Base-by-base conservation (phyloP, 495 filamentous ascomycete species). In the Hyaloscypha finlandica region DNA sequence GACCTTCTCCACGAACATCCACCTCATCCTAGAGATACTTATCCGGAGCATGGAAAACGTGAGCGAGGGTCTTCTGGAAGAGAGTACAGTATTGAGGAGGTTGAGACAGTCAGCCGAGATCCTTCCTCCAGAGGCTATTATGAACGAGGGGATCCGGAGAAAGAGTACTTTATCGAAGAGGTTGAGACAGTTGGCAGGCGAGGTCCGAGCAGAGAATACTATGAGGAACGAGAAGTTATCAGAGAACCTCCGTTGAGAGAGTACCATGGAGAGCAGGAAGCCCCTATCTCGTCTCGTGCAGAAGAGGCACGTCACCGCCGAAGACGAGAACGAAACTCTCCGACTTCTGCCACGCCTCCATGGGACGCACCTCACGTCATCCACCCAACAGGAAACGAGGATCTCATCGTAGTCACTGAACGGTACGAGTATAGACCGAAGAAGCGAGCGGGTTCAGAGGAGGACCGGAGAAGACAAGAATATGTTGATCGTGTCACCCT, bases 371-470 rank as follows among this genome's bases (percentile, higher is more conserved):
- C 61, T 25, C 64, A 67, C 37, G 60, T 29, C 1, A 60, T 67
- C 9, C 55, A 67, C 53, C 60, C 64, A 9, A 25, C 55, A 16
- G 20, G 22, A 8, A 45, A 32, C 30, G 48, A 61, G 30, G 64
- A 64, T 2, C 25, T 20, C 3, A 31, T 39, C 9, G 29, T 70
- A 11, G 62, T 62, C 22, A 65, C 57, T 8, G 62, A 70, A 33
- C 19, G 12, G 53, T 71, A 63, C 29, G 61, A 32, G n/a, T 71
- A 68, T 51, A 32, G 56, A 11, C 69, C 69, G 0, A 61, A 65
- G 39, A 45, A 61, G 16, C 29, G 25, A 29, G 20, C n/a, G 11
- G 11, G 11, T n/a, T 4, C 30, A 8, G 63, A 67, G 32, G 64
- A 64, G 25, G n/a, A 39, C 29, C 58, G 59, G 2, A 29, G 63